Conservation (phyloP, 352 stramenopile genomes). For the Globisporangium carolinianum region DNA sequence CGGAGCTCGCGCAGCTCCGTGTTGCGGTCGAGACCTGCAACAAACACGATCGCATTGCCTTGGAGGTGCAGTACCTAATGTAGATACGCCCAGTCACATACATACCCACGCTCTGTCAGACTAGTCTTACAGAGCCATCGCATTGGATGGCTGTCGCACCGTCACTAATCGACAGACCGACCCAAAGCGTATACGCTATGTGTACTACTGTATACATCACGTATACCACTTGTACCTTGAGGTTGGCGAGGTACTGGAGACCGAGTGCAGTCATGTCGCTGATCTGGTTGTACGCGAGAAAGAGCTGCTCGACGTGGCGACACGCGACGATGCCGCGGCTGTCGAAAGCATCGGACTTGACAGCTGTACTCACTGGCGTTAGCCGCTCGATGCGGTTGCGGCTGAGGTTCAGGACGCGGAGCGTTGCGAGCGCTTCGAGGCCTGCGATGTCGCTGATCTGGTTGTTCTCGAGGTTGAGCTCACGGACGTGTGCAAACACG, state of each 20-base stretch:
- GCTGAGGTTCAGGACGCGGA: constrained; percentile 66
- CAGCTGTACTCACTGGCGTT: constrained; percentile 13
- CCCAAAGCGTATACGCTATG: neutral
- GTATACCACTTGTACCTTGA: constrained; percentile 34
- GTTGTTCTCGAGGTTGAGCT: constrained; percentile 85
- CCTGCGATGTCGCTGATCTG: constrained; percentile 67
- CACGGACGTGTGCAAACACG: constrained; percentile 53
- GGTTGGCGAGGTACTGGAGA: constrained; percentile 49
- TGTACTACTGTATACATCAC: too few relatives aligned
- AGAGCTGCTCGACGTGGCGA: constrained; percentile 56
- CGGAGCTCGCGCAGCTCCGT: constrained; percentile 61
- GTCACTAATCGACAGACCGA: neutral
- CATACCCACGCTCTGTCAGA: too few relatives aligned
- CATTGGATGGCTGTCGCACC: too few relatives aligned
- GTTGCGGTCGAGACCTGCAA: constrained; percentile 57
- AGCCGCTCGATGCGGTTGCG: constrained; percentile 71
- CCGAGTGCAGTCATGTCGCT: constrained; percentile 64
- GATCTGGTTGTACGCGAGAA: constrained; percentile 77
- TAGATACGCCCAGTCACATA: too few relatives aligned
- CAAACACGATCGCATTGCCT: constrained; percentile 69
- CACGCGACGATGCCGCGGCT: constrained; percentile 58
- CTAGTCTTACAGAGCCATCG: neutral
- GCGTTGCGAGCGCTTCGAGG: constrained; percentile 50
- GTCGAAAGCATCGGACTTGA: constrained; percentile 22
- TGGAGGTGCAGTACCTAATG: constrained; percentile 62